Evolutionary conservation across 2,329 filamentous ascomycete genomes (phyloP).

Genomic region (Juglanconis sp.): DNA sequence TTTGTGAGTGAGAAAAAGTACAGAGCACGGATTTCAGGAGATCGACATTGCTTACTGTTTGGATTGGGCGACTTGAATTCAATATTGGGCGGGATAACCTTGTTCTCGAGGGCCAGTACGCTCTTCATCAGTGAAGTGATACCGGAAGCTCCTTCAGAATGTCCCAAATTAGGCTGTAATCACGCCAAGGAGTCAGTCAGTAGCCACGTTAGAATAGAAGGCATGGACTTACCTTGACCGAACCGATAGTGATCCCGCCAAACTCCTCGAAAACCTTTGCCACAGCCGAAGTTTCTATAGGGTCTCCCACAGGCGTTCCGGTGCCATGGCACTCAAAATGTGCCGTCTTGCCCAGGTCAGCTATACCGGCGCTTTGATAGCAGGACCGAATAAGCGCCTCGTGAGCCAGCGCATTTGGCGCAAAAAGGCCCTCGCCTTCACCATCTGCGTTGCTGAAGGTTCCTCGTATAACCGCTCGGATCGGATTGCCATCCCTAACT

Average conservation of each 20-base stretch:
- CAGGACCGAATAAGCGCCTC: neutral
- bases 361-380: slow-evolving; percentile 28
- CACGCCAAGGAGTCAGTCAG: too few species aligned
- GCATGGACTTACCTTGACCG: neutral
- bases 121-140: slow-evolving; percentile 41
- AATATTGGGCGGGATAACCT: slow-evolving; percentile 36
- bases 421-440: slow-evolving; percentile 35
- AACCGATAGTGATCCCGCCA: slow-evolving; percentile 26
- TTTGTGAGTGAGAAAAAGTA: too few species aligned
- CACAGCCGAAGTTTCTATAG: slow-evolving; percentile 33
- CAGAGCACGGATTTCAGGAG: neutral
- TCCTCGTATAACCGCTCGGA: slow-evolving; percentile 37
- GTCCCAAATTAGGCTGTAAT: slow-evolving; percentile 39
- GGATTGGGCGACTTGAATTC: slow-evolving; percentile 32
- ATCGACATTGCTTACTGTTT: slow-evolving; percentile 6
- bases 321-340: slow-evolving; percentile 34
- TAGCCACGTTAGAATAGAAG: slow-evolving; percentile 14
- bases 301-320: slow-evolving; percentile 33
- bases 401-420: slow-evolving; percentile 30
- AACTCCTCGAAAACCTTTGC: slow-evolving; percentile 25
- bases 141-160: slow-evolving; percentile 41
- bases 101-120: slow-evolving; percentile 37
- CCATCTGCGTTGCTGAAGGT: slow-evolving; percentile 41
- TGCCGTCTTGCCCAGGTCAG: slow-evolving; percentile 23
- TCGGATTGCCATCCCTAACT: slow-evolving; percentile 41